Evolutionary conservation across 1,284 basidiomycete genomes (phyloP).

Genomic region (Cystobasidium slooffiae): DNA sequence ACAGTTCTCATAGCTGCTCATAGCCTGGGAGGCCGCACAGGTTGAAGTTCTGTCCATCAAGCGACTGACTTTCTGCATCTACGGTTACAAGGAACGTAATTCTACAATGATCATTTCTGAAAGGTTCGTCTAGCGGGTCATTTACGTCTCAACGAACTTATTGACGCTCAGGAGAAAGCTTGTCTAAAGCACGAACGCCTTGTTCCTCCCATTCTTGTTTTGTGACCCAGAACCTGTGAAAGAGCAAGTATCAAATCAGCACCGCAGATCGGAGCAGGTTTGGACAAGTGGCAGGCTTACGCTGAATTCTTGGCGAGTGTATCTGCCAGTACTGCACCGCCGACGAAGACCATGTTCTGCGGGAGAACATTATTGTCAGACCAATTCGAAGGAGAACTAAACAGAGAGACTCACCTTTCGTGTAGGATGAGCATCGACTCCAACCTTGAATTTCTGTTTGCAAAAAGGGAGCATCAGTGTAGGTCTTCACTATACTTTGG

Average conservation of each 20-base stretch:
- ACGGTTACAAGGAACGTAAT: too few species aligned
- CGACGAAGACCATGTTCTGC: conserved; percentile 99
- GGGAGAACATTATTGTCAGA: conserved; percentile 59
- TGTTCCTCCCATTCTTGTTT: conserved; percentile 92
- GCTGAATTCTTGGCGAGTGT: conserved; percentile 85
- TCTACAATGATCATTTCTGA: too few species aligned
- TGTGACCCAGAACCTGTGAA: conserved; percentile 65
- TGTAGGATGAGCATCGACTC: conserved; percentile 95
- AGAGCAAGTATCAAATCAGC: neutral
- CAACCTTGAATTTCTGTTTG: conserved; percentile 96
- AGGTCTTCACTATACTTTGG: too few species aligned
- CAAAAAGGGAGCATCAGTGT: neutral
- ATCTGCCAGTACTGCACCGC: conserved; percentile 92
- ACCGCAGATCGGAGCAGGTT: neutral
- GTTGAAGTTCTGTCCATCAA: too few species aligned
- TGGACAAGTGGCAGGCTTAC: conserved; percentile 76
- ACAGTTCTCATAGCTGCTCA: too few species aligned
- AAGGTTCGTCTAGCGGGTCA: neutral
- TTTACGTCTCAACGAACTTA: neutral
- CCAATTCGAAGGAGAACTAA: neutral
- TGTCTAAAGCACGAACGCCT: conserved; percentile 78
- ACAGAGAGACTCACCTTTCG: conserved; percentile 67
- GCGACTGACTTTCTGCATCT: too few species aligned
- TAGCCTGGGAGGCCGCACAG: too few species aligned
- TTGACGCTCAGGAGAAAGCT: conserved; percentile 61